phyloP scores from a whole-genome alignment of 1,284 basidiomycete genomes.

The Boletellus deceptivus region DNA sequence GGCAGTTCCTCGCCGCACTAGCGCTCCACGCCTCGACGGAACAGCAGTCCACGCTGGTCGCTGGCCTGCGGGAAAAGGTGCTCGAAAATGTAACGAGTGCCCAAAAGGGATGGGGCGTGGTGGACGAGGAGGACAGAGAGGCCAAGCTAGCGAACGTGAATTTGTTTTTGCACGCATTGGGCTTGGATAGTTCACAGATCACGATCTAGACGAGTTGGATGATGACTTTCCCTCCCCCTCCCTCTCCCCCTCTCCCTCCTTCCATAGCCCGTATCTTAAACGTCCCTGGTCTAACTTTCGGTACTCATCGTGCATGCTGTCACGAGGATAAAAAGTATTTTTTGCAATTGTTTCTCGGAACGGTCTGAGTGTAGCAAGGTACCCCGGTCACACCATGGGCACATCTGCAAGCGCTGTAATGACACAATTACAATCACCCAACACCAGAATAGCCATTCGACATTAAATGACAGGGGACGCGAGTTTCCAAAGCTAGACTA shows the following conservation, averaged over 20 bases:
- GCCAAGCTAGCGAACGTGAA: slow-evolving; percentile 81
- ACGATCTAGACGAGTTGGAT: slow-evolving; percentile 45
- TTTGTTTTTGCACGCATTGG: slow-evolving; percentile 81
- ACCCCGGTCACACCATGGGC: no score
- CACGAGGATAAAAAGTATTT: slow-evolving; percentile 14
- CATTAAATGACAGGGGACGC: not conserved
- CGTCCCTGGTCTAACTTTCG: slow-evolving; percentile 5
- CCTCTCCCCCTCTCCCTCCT: slow-evolving; percentile 1
- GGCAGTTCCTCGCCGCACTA: slow-evolving; percentile 88
- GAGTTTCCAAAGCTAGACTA: slow-evolving; percentile 7
- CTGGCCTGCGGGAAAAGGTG: slow-evolving; percentile 87
- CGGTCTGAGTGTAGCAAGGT: no score
- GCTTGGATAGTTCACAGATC: slow-evolving; percentile 82
- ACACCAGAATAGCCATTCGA: not conserved
- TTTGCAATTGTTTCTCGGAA: no score
- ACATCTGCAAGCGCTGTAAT: no score
- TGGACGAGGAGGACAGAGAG: slow-evolving; percentile 65
- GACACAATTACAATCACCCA: no score
- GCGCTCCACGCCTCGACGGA: slow-evolving; percentile 84
- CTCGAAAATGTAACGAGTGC: slow-evolving; percentile 81
- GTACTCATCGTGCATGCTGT: slow-evolving; percentile 9
- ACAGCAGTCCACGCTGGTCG: slow-evolving; percentile 86
- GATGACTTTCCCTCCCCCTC: not conserved
- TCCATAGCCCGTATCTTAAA: slow-evolving; percentile 5
- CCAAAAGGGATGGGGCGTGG: slow-evolving; percentile 66